Percentiles rank a stretch among this genome's conserved stretches.
These are phyloP conservation scores for Neospora caninum DNA, from an alignment of 169 alveolate species.

Conservation along the genomic window DNA sequence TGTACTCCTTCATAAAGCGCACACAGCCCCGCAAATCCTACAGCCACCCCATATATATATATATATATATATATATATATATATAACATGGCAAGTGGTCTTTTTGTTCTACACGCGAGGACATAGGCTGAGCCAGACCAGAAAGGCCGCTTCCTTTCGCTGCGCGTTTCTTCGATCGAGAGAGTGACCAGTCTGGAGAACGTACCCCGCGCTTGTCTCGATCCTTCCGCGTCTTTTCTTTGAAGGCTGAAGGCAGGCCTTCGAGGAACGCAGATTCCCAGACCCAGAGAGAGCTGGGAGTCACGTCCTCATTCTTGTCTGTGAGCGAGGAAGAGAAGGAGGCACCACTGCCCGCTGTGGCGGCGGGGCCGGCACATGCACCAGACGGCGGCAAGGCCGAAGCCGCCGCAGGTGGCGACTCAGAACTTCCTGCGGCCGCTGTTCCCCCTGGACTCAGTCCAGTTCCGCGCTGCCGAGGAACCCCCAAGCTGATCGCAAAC, in stretches of 20 bases:
- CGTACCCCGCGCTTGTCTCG: conserved; percentile 54
- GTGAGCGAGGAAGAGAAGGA: not conserved
- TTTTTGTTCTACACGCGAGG: no score
- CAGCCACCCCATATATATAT: not conserved
- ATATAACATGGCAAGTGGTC: no score
- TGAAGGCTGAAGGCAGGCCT: conserved; percentile 56
- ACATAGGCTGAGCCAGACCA: no score
- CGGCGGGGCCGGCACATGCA: not conserved
- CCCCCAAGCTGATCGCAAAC: not conserved
- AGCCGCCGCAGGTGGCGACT: not conserved
- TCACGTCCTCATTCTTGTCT: conserved; percentile 35
- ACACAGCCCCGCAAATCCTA: not conserved
- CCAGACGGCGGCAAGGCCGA: not conserved
- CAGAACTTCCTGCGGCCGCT: not conserved
- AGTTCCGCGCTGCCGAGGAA: not conserved
- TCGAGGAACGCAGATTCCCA: conserved; percentile 64
- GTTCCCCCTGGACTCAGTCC: not conserved
- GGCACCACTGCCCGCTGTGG: no score
- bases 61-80: no score
- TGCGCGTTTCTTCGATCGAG: no score
- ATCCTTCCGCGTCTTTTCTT: conserved; percentile 44
- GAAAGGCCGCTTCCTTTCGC: no score
- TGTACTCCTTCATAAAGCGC: no score
- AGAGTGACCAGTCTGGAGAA: not conserved
- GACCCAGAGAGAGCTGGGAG: conserved; percentile 43